Conservation (phyloP, 2,329 filamentous ascomycete species). For the Monilinia polystroma region DNA sequence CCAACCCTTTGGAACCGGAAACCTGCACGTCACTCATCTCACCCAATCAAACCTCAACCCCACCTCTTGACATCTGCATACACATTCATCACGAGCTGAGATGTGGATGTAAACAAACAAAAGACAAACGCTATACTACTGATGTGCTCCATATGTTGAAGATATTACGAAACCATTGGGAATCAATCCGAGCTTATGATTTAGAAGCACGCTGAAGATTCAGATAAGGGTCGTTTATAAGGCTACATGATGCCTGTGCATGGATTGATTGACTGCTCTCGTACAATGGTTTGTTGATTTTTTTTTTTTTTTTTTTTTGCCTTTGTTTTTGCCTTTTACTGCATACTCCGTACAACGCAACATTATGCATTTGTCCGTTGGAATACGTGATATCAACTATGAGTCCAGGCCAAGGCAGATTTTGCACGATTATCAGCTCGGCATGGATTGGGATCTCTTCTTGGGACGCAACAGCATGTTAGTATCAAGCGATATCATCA, state of each 20-base stretch:
- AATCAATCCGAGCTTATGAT: background rate
- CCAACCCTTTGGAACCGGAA: background rate
- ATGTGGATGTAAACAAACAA: constrained; percentile 4
- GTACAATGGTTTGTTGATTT: background rate
- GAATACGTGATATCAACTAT: no score
- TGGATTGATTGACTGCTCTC: background rate
- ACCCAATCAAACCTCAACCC: constrained; percentile 8
- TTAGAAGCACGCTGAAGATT: background rate
- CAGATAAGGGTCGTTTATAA: constrained; percentile 13
- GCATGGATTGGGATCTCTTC: no score
- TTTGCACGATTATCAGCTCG: no score
- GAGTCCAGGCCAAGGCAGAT: no score
- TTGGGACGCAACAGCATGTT: no score
- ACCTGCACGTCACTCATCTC: background rate
- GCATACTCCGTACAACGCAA: no score
- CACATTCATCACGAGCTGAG: constrained; percentile 12
- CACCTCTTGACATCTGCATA: background rate
- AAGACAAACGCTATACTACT: background rate
- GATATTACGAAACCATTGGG: background rate
- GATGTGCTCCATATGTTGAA: background rate
- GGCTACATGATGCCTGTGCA: background rate
- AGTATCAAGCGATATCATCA: no score
- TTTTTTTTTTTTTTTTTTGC: background rate
- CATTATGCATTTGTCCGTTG: no score
- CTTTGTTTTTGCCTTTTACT: no score